Conservation (phyloP, 1,284 basidiomycete species). For the Veloboletus limbatus region DNA sequence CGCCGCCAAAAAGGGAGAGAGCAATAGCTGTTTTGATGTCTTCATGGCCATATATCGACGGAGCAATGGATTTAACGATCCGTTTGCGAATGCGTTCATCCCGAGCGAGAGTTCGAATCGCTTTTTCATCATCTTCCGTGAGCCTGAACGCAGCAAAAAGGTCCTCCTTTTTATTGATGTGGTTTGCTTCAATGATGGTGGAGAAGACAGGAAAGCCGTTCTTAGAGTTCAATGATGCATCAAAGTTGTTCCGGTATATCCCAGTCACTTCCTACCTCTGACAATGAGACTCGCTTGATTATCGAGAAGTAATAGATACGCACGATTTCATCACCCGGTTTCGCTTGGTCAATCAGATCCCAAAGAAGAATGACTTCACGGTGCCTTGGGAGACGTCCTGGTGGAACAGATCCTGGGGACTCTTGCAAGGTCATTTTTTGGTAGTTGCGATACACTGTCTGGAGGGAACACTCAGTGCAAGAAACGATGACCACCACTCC, state of each 20-base stretch:
- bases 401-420: conserved; percentile 97
- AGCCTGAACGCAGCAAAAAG: conserved; percentile 94
- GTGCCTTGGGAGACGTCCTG: conserved; percentile 93
- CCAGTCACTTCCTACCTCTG: conserved; percentile 84
- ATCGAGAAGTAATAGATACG: conserved; percentile 30
- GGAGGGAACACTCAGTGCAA: conserved; percentile 6
- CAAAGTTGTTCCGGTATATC: conserved; percentile 98
- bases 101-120: conserved; percentile 81
- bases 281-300: conserved; percentile 14
- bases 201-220: conserved; percentile 99
- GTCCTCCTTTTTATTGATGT: conserved; percentile 96
- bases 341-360: conserved; percentile 97
- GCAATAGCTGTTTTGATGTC: conserved; percentile 98
- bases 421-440: conserved; percentile 99
- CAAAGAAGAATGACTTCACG: conserved; percentile 95
- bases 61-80: conserved; percentile 97
- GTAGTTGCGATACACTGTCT: conserved; percentile 99
- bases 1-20: conserved; percentile 91
- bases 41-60: conserved; percentile 98
- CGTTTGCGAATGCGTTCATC: conserved; percentile 96
- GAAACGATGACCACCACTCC: neutral
- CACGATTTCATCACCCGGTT: conserved; percentile 97
- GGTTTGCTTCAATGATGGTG: conserved; percentile 96
- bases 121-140: conserved; percentile 94
- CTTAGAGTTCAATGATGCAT: conserved; percentile 96